Evolutionary conservation across 371 early-diverging fungal genomes (phyloP).

Genomic region (Lichtheimia corymbifera): DNA sequence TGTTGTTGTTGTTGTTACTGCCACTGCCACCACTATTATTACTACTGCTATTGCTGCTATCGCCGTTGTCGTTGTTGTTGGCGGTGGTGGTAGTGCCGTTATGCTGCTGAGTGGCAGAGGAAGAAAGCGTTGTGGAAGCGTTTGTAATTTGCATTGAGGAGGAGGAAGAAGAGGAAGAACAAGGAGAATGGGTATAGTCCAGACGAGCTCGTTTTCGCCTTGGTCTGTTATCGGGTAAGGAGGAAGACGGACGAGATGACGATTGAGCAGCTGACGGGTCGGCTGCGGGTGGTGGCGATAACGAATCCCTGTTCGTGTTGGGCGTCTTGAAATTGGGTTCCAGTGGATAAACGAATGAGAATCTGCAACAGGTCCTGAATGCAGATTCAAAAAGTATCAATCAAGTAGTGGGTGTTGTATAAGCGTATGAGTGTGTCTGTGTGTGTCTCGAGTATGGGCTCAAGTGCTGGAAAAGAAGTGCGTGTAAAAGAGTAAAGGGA

Average conservation of each 20-base stretch:
- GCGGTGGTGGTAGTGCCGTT: not conserved
- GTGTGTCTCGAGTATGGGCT: not conserved
- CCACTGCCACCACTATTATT: too few species aligned
- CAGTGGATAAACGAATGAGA: not conserved
- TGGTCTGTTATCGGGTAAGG: not conserved
- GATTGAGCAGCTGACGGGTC: slow-evolving; percentile 2
- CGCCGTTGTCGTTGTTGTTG: not conserved
- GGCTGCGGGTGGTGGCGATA: slow-evolving; percentile 14
- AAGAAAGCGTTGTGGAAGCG: not conserved
- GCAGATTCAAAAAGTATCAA: not conserved
- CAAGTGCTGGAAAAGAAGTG: not conserved
- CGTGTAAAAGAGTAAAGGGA: not conserved
- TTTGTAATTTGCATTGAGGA: slow-evolving; percentile 10
- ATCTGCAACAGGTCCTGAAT: not conserved
- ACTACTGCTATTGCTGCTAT: not conserved
- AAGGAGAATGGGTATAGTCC: slow-evolving; percentile 2
- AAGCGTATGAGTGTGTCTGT: too few species aligned
- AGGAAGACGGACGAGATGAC: slow-evolving; percentile 13
- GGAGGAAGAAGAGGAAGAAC: not conserved
- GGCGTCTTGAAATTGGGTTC: slow-evolving; percentile 5
- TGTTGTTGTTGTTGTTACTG: not conserved
- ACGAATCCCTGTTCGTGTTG: slow-evolving; percentile 13
- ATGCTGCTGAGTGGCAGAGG: not conserved
- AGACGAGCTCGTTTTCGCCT: slow-evolving; percentile 11
- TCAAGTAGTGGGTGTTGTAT: too few species aligned